phyloP scores from a whole-genome alignment of 1,139 yeast genomes.

The Geotrichum siamense region DNA sequence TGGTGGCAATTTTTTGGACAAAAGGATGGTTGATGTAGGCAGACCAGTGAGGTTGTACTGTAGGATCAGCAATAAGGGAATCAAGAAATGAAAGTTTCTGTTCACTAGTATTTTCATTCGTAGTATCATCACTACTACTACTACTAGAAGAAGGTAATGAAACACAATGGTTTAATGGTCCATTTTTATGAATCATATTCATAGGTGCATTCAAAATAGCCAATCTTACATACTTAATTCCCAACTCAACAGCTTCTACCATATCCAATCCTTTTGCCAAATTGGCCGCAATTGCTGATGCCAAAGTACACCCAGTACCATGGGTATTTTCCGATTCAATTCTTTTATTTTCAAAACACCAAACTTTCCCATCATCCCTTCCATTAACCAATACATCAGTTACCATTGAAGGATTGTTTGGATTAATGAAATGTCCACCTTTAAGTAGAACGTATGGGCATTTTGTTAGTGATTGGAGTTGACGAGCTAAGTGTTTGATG shows the following conservation, averaged over 20 bases:
- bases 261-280: conserved; percentile 48
- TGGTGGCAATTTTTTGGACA: conserved; percentile 47
- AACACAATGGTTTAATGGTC: conserved; percentile 2
- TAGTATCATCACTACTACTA: conserved; percentile 22
- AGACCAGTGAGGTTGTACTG: conserved; percentile 50
- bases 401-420: conserved; percentile 31
- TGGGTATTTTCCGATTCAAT: conserved; percentile 56
- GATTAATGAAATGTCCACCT: conserved; percentile 57
- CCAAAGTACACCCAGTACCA: conserved; percentile 88
- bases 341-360: conserved; percentile 45
- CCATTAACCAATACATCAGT: conserved; percentile 58
- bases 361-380: conserved; percentile 29
- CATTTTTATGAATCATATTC: conserved; percentile 15
- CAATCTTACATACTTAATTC: conserved; percentile 59
- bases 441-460: conserved; percentile 57
- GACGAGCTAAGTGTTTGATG: conserved; percentile 39
- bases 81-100: conserved; percentile 40
- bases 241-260: conserved; percentile 45
- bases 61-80: conserved; percentile 51
- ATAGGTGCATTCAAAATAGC: conserved; percentile 41
- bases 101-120: conserved; percentile 35
- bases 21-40: conserved; percentile 57
- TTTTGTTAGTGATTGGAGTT: conserved; percentile 38
- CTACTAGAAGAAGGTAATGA: background rate
- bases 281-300: conserved; percentile 74